Percentiles rank a stretch among this genome's conserved stretches.
phyloP scores from a whole-genome alignment of 441 rosid species.

The Melastoma candidum region DNA sequence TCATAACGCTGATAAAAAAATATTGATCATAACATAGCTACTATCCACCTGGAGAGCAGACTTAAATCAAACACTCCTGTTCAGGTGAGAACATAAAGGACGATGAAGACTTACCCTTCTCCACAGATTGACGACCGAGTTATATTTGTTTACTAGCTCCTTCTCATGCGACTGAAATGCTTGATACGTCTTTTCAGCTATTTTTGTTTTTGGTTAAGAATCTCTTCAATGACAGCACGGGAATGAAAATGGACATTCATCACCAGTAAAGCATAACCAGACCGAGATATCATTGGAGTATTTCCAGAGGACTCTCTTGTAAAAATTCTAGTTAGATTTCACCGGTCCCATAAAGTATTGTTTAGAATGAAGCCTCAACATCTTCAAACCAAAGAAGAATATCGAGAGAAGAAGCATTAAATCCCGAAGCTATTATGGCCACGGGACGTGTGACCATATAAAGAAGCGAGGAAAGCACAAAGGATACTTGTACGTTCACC shows the following conservation, averaged over 20 bases:
- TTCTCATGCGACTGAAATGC: conserved; percentile 59
- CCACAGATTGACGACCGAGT: conserved; percentile 80
- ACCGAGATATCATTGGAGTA: no score
- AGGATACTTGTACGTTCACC: conserved; percentile 97
- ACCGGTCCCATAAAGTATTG: no score
- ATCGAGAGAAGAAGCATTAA: no score
- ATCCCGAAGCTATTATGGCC: no score
- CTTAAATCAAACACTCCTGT: conserved; percentile 3
- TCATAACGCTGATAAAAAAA: neutral
- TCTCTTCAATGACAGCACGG: conserved; percentile 10
- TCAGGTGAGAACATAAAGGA: neutral
- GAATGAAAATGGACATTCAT: neutral
- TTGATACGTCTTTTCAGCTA: conserved; percentile 72
- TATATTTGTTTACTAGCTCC: conserved; percentile 80
- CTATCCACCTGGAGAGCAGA: neutral
- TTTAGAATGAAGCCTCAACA: no score
- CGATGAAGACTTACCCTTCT: conserved; percentile 57
- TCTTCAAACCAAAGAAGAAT: no score
- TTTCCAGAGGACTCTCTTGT: no score
- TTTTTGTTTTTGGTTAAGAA: conserved; percentile 45
- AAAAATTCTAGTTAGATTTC: no score
- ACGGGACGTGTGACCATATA: neutral
- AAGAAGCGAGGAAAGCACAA: neutral
- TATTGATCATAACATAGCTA: neutral
- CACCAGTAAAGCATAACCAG: neutral